Evolutionary conservation across 2,329 filamentous ascomycete genomes (phyloP), one percentile per base, ranked within the genome.

Genomic region (Sclerotinia trifoliorum): DNA sequence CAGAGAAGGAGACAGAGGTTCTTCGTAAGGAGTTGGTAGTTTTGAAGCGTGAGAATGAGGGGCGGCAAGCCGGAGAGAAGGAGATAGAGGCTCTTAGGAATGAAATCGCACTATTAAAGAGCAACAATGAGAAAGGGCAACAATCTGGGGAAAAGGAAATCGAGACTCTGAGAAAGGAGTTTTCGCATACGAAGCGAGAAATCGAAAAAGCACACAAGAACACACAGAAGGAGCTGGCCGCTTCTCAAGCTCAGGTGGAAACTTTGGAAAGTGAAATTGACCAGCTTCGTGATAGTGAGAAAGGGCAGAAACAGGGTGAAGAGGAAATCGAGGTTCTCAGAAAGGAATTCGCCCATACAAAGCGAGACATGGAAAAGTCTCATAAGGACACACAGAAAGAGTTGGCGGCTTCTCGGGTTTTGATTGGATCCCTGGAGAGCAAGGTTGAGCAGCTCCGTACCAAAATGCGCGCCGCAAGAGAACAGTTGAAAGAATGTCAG

Each of bases 401-500:
- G 54, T 32, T 70, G 3, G 74, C 77, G 42, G 74, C 76, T 35
- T 85, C 85, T 60, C 86, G 90, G 54, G 83, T 83, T 10, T 84
- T 88, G 70, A 87, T 95, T 24, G 88, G 87, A 65, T 86, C 86
- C 26, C 67, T 74, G 0, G 68, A 77, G 67, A 71, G 70, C 29
- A 77, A 75, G 1, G 56, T 83, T 6, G 76, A 75, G 5, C 73
- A 76, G 81, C 69, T 77, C 48, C 68, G 70, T 24, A 75, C 71
- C 15, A 77, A 77, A 60, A 80, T 94, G 26, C 87, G 86, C 65
- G 83, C 86, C 13, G 85, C 87, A 0, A 92, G 93, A 70, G 87
- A 90, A 44, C 88, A 92, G 75, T 84, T 95, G 35, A 93, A 92
- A 76, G 85, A 89, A 75, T 82, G 82, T 49, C 84, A 88, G 71